Evolutionary conservation across 2,329 filamentous ascomycete genomes (phyloP).

Genomic region (Ampelomyces quisqualis): DNA sequence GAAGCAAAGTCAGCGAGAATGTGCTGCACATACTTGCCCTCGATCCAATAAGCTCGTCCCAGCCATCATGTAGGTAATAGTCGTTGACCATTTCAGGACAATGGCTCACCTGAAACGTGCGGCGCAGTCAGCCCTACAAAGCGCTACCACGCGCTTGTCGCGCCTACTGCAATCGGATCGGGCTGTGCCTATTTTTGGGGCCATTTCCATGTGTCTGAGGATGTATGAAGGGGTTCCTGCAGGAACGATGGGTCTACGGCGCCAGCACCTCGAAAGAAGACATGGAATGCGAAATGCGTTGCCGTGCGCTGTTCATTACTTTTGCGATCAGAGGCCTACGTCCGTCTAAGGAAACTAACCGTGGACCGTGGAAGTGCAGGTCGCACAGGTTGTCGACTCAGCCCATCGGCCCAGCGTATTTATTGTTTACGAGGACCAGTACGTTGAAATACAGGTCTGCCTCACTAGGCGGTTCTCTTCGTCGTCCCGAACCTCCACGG

Average conservation of each 20-base stretch:
- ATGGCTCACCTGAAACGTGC: constrained; percentile 18
- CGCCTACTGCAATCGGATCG: constrained; percentile 20
- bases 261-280: constrained; percentile 8
- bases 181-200: constrained; percentile 32
- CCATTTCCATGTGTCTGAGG: constrained; percentile 6
- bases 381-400: too few species aligned
- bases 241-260: constrained; percentile 10
- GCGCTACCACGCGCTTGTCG: constrained; percentile 26
- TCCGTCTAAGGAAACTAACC: too few species aligned
- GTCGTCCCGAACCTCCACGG: neutral
- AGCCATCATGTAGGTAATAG: too few species aligned
- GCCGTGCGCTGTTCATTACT: too few species aligned
- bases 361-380: neutral
- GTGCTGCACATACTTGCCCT: neutral
- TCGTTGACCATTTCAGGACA: constrained; percentile 11
- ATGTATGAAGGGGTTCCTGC: constrained; percentile 9
- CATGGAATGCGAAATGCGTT: neutral
- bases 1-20: constrained; percentile 1
- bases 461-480: neutral
- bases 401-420: too few species aligned
- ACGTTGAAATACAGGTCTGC: too few species aligned
- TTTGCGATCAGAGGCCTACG: too few species aligned
- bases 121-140: constrained; percentile 31
- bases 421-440: neutral
- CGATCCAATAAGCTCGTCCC: constrained; percentile 10